Base-by-base conservation (phyloP, 2,329 filamentous ascomycete genomes). In the Penicillium sp. region DNA sequence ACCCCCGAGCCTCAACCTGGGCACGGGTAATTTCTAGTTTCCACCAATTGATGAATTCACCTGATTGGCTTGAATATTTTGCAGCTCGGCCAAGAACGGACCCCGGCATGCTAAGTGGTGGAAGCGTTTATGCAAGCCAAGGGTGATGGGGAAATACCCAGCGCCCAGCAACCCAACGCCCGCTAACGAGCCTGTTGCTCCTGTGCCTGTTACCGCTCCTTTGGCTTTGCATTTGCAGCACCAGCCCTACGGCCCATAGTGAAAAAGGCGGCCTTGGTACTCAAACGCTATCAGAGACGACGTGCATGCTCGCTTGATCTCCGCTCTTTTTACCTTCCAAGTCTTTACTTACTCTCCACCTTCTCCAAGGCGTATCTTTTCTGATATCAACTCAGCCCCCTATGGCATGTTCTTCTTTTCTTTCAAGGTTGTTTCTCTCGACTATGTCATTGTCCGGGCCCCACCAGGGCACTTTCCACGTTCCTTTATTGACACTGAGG, bases 161-260 rank as follows among this genome's bases (percentile, higher is more conserved):
- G 36, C 46, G 36, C 46, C 36, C 18, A 10, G 26, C 7, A 18
- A 30, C 26, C 41, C 41, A 39, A 39, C 43, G 30, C 19, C 16
- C 6, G 32, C 43, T 27, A 35, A 23, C 30, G 29, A 48, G 11
- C n/a, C 35, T 47, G 27, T 14, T 51, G 44, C 41, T 44, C 26
- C 48, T 45, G 23, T 47, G 13, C 35, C 27, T 32, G 40, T 50
- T 54, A 54, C 51, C 51, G 51, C 51, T 44, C 19, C 39, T 54
- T 54, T 13, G 14, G 34, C 27, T 34, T 34, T 18, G n/a, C 18
- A 27, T 54, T 39, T 50, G 46, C 40, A 50, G 34, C 46, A 44
- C 36, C 51, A 54, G 51, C 51, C 51, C 40, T 50, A 54, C 27
- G 46, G 39, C 45, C 27, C 51, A 53, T 54, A 44, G 11, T 50